Base-by-base conservation (phyloP, 306 rosid species). In the Rubus parviflorus region DNA sequence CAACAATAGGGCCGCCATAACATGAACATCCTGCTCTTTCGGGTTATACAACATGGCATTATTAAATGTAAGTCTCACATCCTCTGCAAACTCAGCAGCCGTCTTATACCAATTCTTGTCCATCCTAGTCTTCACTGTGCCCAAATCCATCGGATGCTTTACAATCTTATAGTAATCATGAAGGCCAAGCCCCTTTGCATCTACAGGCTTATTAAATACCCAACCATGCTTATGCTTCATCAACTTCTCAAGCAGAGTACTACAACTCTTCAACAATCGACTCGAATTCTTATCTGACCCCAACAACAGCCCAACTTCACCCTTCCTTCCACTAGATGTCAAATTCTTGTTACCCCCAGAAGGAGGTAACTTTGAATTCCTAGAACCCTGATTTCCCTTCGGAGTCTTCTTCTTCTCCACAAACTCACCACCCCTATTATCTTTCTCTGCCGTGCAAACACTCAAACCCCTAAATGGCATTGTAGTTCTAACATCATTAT, bases 1-100 rank as follows among this genome's bases (percentile, higher is more conserved):
- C 71, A 84, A 85, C 62, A 94, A 83, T 77, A 88, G 87, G 83
- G 87, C 97, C 0, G 97, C 97, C 97, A 94, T 94, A 60, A 87
- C 1, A 83, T 94, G 92, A 80, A 86, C 98, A 73, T 94, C 98
- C 75, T 94, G 97, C 8, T 91, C 98, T 70, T 88, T 77, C 0
- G 97, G 97, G 77, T 94, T 94, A 86, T 92, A 94, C 63, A 86
- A 75, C 92, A 94, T 92, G 45, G 98, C 98, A 83, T 94, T 94
- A 42, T n/a, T 56, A 70, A 94, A 90, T 15, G 97, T 89, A 73
- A 92, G 98, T 89, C 93, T 90, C 83, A 94, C 97, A 82, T 94
- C 91, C 83, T 89, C 92, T 4, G 97, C 97, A 86, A 94, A 92
- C 69, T 90, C 98, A 76, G 70, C 83, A 1, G 96, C 92, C 5